Evolutionary conservation across 148 eudicot species (phyloP).

Genomic region (Camellia lanceoleosa): DNA sequence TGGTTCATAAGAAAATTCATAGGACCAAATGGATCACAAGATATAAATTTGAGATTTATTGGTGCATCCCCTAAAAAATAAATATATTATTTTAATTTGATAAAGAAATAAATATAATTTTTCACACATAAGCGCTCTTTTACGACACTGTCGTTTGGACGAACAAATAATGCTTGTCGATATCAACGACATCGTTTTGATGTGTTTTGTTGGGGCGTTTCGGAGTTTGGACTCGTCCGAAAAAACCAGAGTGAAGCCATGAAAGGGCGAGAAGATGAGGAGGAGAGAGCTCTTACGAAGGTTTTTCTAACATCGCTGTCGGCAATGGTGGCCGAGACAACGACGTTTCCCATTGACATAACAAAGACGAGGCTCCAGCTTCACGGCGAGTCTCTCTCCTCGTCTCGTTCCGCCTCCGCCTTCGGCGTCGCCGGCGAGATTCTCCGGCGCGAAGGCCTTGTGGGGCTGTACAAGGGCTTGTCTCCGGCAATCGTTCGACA

Average conservation of each 20-base stretch:
- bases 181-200: neutral
- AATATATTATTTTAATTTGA: no score
- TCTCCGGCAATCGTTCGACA: slow-evolving; percentile 70
- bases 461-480: slow-evolving; percentile 71
- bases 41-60: no score
- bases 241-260: neutral
- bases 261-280: neutral
- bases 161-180: no score
- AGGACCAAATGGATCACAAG: no score
- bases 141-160: no score
- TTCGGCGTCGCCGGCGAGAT: slow-evolving; percentile 42
- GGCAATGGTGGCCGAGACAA: slow-evolving; percentile 75
- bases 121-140: no score
- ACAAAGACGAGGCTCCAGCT: slow-evolving; percentile 82
- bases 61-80: no score
- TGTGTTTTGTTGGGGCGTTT: neutral
- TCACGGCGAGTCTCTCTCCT: slow-evolving; percentile 30
- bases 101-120: no score
- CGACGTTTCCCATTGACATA: slow-evolving; percentile 87
- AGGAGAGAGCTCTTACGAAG: slow-evolving; percentile 30
- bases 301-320: slow-evolving; percentile 56
- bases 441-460: slow-evolving; percentile 42
- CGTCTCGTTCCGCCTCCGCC: slow-evolving; percentile 33
- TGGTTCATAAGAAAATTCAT: no score
- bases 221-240: neutral